Conservation (phyloP, 192 early-diverging fungal genomes). For the Gonapodya sp. region DNA sequence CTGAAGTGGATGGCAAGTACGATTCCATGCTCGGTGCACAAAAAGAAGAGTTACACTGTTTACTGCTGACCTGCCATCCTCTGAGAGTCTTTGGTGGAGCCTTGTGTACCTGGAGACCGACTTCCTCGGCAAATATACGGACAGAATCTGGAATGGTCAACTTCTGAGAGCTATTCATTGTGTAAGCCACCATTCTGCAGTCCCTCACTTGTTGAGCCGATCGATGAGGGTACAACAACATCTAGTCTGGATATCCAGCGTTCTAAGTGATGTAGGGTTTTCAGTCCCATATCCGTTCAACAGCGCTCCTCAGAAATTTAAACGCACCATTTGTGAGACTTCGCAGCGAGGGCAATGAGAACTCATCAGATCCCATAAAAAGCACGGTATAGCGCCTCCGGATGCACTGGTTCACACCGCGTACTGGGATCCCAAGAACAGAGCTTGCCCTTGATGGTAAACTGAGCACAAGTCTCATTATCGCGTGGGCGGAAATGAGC, state of each 20-base stretch:
- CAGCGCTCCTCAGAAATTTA: slow-evolving; percentile 17
- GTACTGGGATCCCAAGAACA: too few relatives aligned
- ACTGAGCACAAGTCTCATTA: too few relatives aligned
- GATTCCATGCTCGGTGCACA: not conserved
- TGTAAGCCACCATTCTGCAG: too few relatives aligned
- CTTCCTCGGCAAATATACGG: slow-evolving; percentile 30
- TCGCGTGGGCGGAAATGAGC: too few relatives aligned
- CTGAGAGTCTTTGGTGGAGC: slow-evolving; percentile 42
- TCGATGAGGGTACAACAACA: slow-evolving; percentile 24
- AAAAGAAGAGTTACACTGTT: not conserved
- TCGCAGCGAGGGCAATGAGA: slow-evolving; percentile 53
- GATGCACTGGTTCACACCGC: too few relatives aligned
- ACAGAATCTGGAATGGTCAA: slow-evolving; percentile 32
- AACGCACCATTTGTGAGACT: slow-evolving; percentile 40
- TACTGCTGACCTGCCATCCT: slow-evolving; percentile 35
- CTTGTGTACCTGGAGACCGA: slow-evolving; percentile 29
- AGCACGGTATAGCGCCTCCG: slow-evolving; percentile 36
- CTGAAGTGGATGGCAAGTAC: not conserved
- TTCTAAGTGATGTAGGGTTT: slow-evolving; percentile 10
- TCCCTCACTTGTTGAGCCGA: slow-evolving; percentile 21
- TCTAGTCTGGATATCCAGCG: slow-evolving; percentile 6
- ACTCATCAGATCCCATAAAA: slow-evolving; percentile 85
- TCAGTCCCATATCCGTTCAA: slow-evolving; percentile 15
- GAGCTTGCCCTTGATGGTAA: too few relatives aligned
- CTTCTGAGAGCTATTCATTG: slow-evolving; percentile 20